Percentiles rank a stretch among this genome's conserved stretches.
Evolutionary conservation across 139 green algal genomes (phyloP).

Genomic region (Eudorina sp.): DNA sequence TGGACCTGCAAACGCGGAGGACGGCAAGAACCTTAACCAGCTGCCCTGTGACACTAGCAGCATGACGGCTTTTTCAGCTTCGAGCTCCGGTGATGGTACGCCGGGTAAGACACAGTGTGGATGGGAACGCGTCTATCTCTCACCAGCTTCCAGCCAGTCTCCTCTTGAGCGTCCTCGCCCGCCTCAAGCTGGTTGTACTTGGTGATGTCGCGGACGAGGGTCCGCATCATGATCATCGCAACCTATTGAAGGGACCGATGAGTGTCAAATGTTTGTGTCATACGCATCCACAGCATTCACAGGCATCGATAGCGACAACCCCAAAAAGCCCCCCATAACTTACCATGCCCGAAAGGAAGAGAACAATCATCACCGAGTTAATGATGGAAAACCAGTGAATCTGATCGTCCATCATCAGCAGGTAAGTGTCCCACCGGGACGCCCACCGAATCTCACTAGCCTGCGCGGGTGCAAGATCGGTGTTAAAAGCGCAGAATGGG

Average conservation of each 20-base stretch:
- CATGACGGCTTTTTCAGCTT: too few relatives aligned
- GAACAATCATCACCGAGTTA: constrained; percentile 99
- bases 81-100: too few relatives aligned
- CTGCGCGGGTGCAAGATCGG: too few relatives aligned
- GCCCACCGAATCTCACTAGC: constrained; percentile 94
- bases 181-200: constrained; percentile 99
- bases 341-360: constrained; percentile 99
- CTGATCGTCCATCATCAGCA: constrained; percentile 96
- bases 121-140: too few relatives aligned
- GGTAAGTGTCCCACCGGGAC: constrained; percentile 98
- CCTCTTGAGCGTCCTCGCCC: constrained; percentile 93
- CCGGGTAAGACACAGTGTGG: too few relatives aligned
- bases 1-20: constrained; percentile 91
- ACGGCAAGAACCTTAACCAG: too few relatives aligned
- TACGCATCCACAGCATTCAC: too few relatives aligned
- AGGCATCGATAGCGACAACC: too few relatives aligned
- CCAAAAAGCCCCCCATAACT: too few relatives aligned
- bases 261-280: too few relatives aligned
- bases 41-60: too few relatives aligned
- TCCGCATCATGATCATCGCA: constrained; percentile 99
- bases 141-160: constrained; percentile 98
- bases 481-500: too few relatives aligned
- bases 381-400: constrained; percentile 99
- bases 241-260: constrained; percentile 35
- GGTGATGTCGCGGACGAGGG: constrained; percentile 94